Evolutionary conservation across 768 basidiomycete species (phyloP), one percentile per base, ranked within the genome.

Genomic region (Tephrocybe sp.): DNA sequence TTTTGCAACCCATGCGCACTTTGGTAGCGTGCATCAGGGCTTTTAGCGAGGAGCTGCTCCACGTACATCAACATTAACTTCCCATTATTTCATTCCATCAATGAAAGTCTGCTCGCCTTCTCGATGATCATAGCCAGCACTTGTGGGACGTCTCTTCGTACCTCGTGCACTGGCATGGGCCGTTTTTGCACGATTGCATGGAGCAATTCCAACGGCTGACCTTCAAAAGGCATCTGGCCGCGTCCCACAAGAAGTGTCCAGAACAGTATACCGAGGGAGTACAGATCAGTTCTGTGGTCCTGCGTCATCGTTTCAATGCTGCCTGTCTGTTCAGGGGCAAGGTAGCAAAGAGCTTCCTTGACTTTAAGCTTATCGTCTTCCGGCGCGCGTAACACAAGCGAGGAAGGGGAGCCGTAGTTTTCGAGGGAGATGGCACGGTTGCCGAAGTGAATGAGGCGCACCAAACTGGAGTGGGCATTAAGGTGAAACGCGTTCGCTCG

Each of bases 401-500:
- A 78, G 0, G 85, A 87, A 1, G 86, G 86, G 1, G 86, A 86
- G 2, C 86, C 86, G 49, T 79, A 83, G 54, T 78, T 80, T 63
- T 88, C 86, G 11, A 88, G 66, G 9, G 86, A 87, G 19, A 87
- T 74, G 3, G 85, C 80, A 13, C 86, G 80, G 64, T 89, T 88
- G 16, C 87, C 86, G 54, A 85, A 87, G 59, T 89, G 87, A 19
- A 86, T 83, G 45, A 87, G 71, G 1, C 85, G 79, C 24, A 88
- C 86, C 32, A 81, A 72, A 12, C 84, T 84, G 31, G 84, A 81
- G 64, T 86, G 81, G 1, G 82, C 75, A 57, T 86, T 87, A 25
- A 86, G 71, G 64, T 88, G 86, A 62, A 87, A 88, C 1, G 86
- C 86, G 60, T 88, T 88, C 15, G 86, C 85, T 19, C 86, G 82